phyloP scores from a whole-genome alignment of 2,329 filamentous ascomycete genomes.

The Simplicillium sp. region DNA sequence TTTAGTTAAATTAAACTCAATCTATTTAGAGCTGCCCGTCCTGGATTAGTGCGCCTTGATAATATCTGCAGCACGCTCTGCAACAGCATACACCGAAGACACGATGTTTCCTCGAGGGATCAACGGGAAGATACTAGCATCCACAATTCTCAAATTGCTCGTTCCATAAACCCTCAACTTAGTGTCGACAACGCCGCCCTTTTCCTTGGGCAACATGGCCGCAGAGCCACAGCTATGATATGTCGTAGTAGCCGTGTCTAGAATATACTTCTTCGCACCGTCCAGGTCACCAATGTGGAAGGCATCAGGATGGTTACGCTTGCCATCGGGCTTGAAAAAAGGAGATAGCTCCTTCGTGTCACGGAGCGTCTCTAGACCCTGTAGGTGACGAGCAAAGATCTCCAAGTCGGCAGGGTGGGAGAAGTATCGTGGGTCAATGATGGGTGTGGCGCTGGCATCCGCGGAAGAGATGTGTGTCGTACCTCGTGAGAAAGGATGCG shows the following conservation, averaged over 20 bases:
- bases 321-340: neutral
- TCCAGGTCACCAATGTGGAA: neutral
- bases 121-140: neutral
- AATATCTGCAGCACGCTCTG: neutral
- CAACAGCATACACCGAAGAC: neutral
- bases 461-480: conserved; percentile 43
- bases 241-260: neutral
- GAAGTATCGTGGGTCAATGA: conserved; percentile 47
- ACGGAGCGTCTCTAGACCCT: conserved; percentile 26
- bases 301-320: neutral
- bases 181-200: neutral
- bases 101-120: neutral
- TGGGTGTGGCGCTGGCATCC: conserved; percentile 29
- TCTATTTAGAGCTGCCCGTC: no score
- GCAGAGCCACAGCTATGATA: neutral
- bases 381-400: conserved; percentile 32
- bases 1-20: no score
- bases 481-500: conserved; percentile 51
- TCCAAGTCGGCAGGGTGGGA: conserved; percentile 46
- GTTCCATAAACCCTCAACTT: neutral
- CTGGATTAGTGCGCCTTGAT: neutral
- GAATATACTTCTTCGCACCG: neutral
- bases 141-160: neutral
- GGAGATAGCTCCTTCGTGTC: conserved; percentile 25
- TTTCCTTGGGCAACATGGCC: neutral